Evolutionary conservation across 1,139 yeast genomes (phyloP).

Genomic region (Torulaspora pretoriensis): DNA sequence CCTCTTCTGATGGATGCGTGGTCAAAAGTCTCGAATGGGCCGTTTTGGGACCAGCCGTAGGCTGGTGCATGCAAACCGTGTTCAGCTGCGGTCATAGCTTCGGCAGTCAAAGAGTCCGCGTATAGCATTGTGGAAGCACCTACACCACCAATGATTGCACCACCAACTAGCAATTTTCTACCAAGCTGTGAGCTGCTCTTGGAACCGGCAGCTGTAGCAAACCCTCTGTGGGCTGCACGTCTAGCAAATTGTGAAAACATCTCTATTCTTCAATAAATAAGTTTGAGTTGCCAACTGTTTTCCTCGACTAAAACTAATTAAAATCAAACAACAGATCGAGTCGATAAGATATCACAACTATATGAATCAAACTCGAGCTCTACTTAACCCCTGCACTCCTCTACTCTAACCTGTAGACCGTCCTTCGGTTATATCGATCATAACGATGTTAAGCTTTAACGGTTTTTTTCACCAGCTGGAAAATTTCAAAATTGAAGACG

Average conservation of each 20-base stretch:
- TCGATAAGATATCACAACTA: slow-evolving; percentile 2
- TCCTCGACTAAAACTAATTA: not conserved
- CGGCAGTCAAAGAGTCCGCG: slow-evolving; percentile 77
- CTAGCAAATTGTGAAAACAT: slow-evolving; percentile 14
- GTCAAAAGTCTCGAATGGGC: slow-evolving; percentile 88
- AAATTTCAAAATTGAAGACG: not conserved
- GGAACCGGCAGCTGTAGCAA: slow-evolving; percentile 9
- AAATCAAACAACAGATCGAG: not conserved
- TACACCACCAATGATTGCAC: slow-evolving; percentile 57
- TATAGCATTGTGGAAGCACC: slow-evolving; percentile 72
- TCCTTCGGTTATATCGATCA: slow-evolving; percentile 7
- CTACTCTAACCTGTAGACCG: not conserved
- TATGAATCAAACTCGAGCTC: not conserved
- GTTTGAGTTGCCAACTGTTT: slow-evolving; percentile 1
- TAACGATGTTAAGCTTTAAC: slow-evolving; percentile 1
- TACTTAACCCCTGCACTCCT: slow-evolving; percentile 6
- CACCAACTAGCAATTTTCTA: slow-evolving; percentile 51
- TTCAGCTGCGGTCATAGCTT: slow-evolving; percentile 98
- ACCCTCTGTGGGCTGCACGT: slow-evolving; percentile 15
- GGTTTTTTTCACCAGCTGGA: not conserved
- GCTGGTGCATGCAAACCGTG: slow-evolving; percentile 97
- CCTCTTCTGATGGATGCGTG: slow-evolving; percentile 98
- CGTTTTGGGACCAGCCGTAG: slow-evolving; percentile 91
- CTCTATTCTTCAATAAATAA: slow-evolving; percentile 1
- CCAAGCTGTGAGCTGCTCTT: slow-evolving; percentile 7